phyloP scores from a whole-genome alignment of 768 basidiomycete genomes.

The Suillus subaureus region DNA sequence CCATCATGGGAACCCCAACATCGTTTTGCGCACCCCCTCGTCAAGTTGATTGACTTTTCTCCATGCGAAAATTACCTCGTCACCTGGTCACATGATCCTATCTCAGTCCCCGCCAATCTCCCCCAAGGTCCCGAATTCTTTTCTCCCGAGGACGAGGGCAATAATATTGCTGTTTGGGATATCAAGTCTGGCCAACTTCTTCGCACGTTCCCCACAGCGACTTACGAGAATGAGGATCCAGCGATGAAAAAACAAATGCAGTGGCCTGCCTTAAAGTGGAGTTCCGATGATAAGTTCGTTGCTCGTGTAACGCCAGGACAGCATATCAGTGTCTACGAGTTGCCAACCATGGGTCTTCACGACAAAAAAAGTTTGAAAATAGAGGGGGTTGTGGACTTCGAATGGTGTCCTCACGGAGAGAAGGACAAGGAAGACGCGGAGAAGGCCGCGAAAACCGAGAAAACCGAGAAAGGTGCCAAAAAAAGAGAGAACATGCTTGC shows the following conservation, averaged over 20 bases:
- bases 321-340: conserved; percentile 95
- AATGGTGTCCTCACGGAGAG: conserved; percentile 95
- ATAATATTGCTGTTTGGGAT: conserved; percentile 98
- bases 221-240: conserved; percentile 57
- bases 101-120: conserved; percentile 80
- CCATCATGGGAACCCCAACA: conserved; percentile 85
- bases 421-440: conserved; percentile 79
- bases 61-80: conserved; percentile 96
- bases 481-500: conserved; percentile 93
- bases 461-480: conserved; percentile 51
- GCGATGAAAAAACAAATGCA: conserved; percentile 78
- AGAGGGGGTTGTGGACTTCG: conserved; percentile 96
- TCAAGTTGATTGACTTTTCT: conserved; percentile 96
- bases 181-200: conserved; percentile 91
- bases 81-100: conserved; percentile 96
- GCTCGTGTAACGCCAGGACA: conserved; percentile 87
- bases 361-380: conserved; percentile 98
- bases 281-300: conserved; percentile 92
- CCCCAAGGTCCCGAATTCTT: conserved; percentile 83
- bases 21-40: conserved; percentile 93
- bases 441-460: conserved; percentile 37
- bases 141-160: conserved; percentile 94
- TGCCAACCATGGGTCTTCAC: conserved; percentile 90
- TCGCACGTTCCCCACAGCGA: conserved; percentile 82
- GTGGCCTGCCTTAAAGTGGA: conserved; percentile 98